Evolutionary conservation across 306 rosid species (phyloP).

Genomic region (Gillenia trifoliata): DNA sequence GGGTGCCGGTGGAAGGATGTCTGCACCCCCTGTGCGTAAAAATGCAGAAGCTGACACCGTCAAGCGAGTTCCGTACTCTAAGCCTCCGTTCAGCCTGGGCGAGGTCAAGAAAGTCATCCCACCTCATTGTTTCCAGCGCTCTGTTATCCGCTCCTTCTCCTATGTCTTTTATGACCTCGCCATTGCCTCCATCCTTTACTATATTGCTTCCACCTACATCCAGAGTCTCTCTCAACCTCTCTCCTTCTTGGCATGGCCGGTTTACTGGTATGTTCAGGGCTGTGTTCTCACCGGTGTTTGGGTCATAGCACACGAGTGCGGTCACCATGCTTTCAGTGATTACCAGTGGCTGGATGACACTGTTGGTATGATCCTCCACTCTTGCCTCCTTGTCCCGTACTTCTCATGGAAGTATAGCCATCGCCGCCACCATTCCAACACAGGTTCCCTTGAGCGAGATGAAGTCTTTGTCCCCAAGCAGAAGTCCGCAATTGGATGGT

Average conservation of each 20-base stretch:
- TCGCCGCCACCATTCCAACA: slow-evolving; percentile 94
- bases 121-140: slow-evolving; percentile 70
- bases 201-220: slow-evolving; percentile 45
- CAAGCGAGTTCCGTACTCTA: slow-evolving; percentile 53
- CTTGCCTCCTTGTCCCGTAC: slow-evolving; percentile 84
- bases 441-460: slow-evolving; percentile 80
- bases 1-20: slow-evolving; percentile 95
- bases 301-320: slow-evolving; percentile 97
- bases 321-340: slow-evolving; percentile 97
- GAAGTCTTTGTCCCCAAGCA: slow-evolving; percentile 93
- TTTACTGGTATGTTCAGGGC: slow-evolving; percentile 61
- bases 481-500: slow-evolving; percentile 48
- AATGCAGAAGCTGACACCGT: slow-evolving; percentile 33
- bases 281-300: slow-evolving; percentile 89
- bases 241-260: slow-evolving; percentile 51
- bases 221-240: slow-evolving; percentile 33
- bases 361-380: slow-evolving; percentile 84
- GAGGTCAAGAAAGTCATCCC: slow-evolving; percentile 69
- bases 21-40: slow-evolving; percentile 45
- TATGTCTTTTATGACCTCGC: slow-evolving; percentile 50
- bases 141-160: slow-evolving; percentile 55
- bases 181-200: slow-evolving; percentile 33
- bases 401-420: slow-evolving; percentile 98
- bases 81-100: slow-evolving; percentile 60
- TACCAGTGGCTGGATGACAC: slow-evolving; percentile 91